Evolutionary conservation across 2,329 filamentous ascomycete genomes (phyloP).

Genomic region (Thelonectria discophora): DNA sequence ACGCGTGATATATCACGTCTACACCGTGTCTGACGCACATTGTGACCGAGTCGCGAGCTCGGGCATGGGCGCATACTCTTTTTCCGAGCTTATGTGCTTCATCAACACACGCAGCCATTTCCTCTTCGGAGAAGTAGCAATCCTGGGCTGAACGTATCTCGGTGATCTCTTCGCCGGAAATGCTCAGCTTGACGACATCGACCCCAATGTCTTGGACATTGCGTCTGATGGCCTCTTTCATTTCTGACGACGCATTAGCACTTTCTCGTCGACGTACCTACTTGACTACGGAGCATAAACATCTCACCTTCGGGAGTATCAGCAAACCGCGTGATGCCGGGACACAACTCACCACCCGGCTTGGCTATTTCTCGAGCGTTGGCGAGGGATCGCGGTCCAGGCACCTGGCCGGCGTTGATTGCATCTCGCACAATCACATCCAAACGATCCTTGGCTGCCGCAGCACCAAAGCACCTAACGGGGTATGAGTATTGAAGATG

Average conservation of each 20-base stretch:
- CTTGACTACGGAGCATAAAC: background rate
- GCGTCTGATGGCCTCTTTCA: constrained; percentile 13
- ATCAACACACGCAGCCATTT: constrained; percentile 26
- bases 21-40: constrained; percentile 28
- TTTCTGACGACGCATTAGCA: background rate
- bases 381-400: constrained; percentile 26
- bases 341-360: constrained; percentile 22
- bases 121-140: constrained; percentile 27
- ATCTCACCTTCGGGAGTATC: constrained; percentile 9
- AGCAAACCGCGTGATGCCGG: constrained; percentile 26
- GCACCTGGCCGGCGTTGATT: constrained; percentile 27
- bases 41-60: constrained; percentile 28
- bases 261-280: no score
- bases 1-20: constrained; percentile 28
- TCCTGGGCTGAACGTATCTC: constrained; percentile 24
- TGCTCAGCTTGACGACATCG: constrained; percentile 27
- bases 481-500: background rate
- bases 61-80: constrained; percentile 26
- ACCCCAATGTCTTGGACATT: constrained; percentile 21
- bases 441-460: constrained; percentile 31
- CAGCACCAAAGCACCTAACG: constrained; percentile 28
- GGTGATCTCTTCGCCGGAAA: constrained; percentile 25
- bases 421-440: constrained; percentile 29
- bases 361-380: constrained; percentile 30
- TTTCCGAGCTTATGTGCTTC: constrained; percentile 27